Base-by-base conservation (phyloP, 2,329 filamentous ascomycete species). In the Fusarium redolens region DNA sequence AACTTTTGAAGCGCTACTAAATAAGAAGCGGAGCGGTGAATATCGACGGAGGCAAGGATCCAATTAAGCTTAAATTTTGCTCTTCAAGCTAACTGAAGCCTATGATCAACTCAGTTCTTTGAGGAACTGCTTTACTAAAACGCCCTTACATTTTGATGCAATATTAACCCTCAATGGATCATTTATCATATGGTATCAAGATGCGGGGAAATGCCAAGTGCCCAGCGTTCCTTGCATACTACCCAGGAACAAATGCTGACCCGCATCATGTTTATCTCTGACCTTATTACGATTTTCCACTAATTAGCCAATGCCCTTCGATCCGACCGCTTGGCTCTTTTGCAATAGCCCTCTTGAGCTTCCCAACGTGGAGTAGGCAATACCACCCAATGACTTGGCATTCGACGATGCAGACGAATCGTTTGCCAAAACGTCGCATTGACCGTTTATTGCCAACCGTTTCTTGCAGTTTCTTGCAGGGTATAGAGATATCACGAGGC, bases 61-160 rank as follows among this genome's bases (percentile, higher is more conserved):
- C 3, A 45, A 52, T n/a, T 67, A 67, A 67, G 65, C 65, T 67
- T 67, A 67, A 67, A 61, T n/a, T 15, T 35, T 14, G n/a, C 5
- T 5, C 2, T 4, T 30, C 14, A 31, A 58, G 20, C 14, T 17
- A 18, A 2, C 8, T 2, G n/a, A 3, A 14, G 14, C 10, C 1
- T 10, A 13, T 2, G 2, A 6, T 54, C 1, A 0, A 13, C 12
- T 2, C 12, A 37, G 4, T 15, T 5, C 3, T 18, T 25, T 3
- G 2, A 4, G 2, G 2, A 7, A 12, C 5, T 22, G n/a, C 6
- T 17, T 3, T 4, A 18, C 25, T 9, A 45, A 3, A 6, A 7
- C 0, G 18, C 5, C 9, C 4, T 15, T 31, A 6, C 0, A 15
- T 7, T 20, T 31, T 12, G 13, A 28, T 25, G 11, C 5, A 11